Percentiles rank a stretch among this genome's conserved stretches.
Conservation (phyloP, 495 filamentous ascomycete species). For the Trichoderma reesei region DNA sequence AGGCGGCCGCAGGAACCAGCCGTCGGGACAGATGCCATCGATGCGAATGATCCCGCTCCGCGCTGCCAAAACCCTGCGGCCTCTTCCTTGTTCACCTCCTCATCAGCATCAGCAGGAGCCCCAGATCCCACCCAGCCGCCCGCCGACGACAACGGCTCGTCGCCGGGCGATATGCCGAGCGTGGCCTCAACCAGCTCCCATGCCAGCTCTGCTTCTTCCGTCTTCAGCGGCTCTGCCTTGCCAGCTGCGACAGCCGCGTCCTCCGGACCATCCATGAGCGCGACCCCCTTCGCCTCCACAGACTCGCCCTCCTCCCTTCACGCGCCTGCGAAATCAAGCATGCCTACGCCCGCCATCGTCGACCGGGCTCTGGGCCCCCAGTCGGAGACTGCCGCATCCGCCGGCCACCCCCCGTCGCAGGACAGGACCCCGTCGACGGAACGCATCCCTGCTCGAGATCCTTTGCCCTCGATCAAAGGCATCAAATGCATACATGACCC, state of each 20-base stretch:
- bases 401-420: conserved; percentile 18
- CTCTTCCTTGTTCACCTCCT: conserved; percentile 23
- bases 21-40: conserved; percentile 1
- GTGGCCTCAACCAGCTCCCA: conserved; percentile 59
- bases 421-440: conserved; percentile 30
- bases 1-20: conserved; percentile 1
- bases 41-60: not conserved
- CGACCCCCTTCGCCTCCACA: conserved; percentile 68
- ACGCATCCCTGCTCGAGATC: conserved; percentile 52
- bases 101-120: no score
- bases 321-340: conserved; percentile 27
- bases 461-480: conserved; percentile 53
- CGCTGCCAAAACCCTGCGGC: conserved; percentile 20
- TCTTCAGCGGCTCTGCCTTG: conserved; percentile 43
- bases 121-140: conserved; percentile 28
- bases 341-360: conserved; percentile 15
- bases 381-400: conserved; percentile 14
- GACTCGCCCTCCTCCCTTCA: conserved; percentile 62
- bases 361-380: not conserved
- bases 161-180: conserved; percentile 51
- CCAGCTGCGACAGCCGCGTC: conserved; percentile 1
- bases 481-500: conserved; percentile 68
- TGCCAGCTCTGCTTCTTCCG: conserved; percentile 52
- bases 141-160: conserved; percentile 48
- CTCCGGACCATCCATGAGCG: conserved; percentile 10